Evolutionary conservation across 352 stramenopile species (phyloP).

Genomic region (Phytophthora pluvialis): DNA sequence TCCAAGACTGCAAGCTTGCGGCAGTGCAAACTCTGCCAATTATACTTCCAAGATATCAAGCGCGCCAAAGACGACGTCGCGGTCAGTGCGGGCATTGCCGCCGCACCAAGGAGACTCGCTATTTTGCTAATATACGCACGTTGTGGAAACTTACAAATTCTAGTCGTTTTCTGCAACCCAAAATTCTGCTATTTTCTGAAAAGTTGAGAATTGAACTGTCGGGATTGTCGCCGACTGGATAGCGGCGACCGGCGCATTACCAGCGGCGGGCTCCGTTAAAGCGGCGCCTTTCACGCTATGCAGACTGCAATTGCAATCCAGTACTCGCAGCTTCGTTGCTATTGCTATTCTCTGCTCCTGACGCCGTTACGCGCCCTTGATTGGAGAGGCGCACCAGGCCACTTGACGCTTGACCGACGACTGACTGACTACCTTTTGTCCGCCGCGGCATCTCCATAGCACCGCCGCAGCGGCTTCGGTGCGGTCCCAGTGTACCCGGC

Average conservation of each 20-base stretch:
- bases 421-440: not conserved
- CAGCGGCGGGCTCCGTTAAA: not conserved
- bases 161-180: too few species aligned
- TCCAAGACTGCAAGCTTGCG: too few species aligned
- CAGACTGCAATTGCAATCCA: too few species aligned
- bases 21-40: too few species aligned
- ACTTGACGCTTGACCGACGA: not conserved
- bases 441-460: not conserved
- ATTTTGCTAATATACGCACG: not conserved
- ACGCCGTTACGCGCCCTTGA: not conserved
- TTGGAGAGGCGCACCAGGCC: not conserved
- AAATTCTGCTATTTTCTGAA: not conserved
- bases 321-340: too few species aligned
- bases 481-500: not conserved
- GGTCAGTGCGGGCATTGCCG: too few species aligned
- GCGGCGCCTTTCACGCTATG: too few species aligned
- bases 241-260: not conserved
- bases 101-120: too few species aligned
- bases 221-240: constrained; percentile 3
- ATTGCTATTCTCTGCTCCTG: too few species aligned
- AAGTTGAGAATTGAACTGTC: not conserved
- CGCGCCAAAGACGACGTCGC: too few species aligned
- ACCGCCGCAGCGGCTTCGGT: not conserved
- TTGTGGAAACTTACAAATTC: not conserved
- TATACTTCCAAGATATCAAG: too few species aligned